phyloP scores from a whole-genome alignment of 805 yeast genomes.

The Tetrapisispora namnaoensis region DNA sequence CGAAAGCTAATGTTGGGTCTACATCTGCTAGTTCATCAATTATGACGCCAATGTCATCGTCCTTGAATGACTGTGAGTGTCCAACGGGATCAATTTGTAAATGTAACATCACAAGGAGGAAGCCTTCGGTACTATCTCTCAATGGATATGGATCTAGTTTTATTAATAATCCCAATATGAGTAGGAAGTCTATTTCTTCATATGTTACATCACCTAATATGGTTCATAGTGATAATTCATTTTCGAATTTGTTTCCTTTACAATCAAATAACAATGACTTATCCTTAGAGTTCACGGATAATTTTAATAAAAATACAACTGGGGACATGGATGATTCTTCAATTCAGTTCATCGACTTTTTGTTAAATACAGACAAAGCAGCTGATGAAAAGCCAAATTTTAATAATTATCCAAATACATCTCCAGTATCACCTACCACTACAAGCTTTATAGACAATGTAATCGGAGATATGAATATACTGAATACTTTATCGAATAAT shows the following conservation, averaged over 20 bases:
- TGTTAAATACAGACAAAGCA: background rate
- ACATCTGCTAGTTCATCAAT: background rate
- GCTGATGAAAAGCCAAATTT: background rate
- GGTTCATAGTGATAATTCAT: conserved; percentile 12
- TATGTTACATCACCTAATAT: background rate
- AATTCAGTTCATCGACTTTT: background rate
- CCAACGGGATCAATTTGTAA: background rate
- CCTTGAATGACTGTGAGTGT: background rate
- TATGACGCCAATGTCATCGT: background rate
- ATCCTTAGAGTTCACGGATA: conserved; percentile 9
- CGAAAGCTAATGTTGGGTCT: background rate
- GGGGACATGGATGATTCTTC: background rate
- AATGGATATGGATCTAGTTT: background rate
- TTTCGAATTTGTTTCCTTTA: conserved; percentile 25
- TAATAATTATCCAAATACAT: background rate
- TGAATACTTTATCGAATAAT: background rate
- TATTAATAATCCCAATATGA: background rate
- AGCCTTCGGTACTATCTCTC: background rate
- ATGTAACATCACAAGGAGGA: conserved; percentile 1
- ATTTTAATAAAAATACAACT: background rate
- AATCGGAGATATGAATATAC: background rate
- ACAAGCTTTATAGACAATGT: background rate
- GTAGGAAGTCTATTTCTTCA: background rate
- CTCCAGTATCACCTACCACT: background rate
- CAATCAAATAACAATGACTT: conserved; percentile 31